Evolutionary conservation across 139 green algal species (phyloP).

Genomic region (Picochlorum sp.): DNA sequence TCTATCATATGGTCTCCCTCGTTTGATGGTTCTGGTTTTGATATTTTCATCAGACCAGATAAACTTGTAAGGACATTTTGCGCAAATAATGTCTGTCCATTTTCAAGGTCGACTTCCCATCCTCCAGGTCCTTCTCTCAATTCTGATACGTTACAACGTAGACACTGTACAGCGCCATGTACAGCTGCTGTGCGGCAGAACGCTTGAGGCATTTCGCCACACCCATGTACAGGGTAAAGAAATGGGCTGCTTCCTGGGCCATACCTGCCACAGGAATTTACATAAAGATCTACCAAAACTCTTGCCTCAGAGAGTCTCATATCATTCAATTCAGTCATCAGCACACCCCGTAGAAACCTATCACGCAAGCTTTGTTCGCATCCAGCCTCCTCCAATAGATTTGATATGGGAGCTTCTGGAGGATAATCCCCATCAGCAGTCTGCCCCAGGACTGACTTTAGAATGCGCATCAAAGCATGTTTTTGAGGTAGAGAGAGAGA

Average conservation of each 20-base stretch:
- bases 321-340: constrained; percentile 5
- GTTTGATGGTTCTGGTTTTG: no score
- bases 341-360: constrained; percentile 51
- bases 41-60: no score
- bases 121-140: not conserved
- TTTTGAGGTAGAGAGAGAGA: constrained; percentile 56
- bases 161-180: constrained; percentile 17
- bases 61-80: no score
- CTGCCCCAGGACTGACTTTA: constrained; percentile 27
- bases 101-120: not conserved
- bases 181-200: constrained; percentile 20
- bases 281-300: constrained; percentile 34
- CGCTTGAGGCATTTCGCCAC: constrained; percentile 41
- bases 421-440: not conserved
- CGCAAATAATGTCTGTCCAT: not conserved
- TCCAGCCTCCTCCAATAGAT: constrained; percentile 22
- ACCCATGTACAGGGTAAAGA: constrained; percentile 52
- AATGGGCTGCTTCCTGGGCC: constrained; percentile 31
- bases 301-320: constrained; percentile 5
- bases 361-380: constrained; percentile 36
- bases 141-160: constrained; percentile 9
- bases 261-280: constrained; percentile 25
- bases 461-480: constrained; percentile 61
- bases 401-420: constrained; percentile 11
- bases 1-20: no score